A percentile compares a stretch with the other conserved stretches of the same genome.
These are phyloP conservation scores for Colletotrichum sp. DNA, from an alignment of 2,329 filamentous ascomycete species.

Conservation along the genomic window DNA sequence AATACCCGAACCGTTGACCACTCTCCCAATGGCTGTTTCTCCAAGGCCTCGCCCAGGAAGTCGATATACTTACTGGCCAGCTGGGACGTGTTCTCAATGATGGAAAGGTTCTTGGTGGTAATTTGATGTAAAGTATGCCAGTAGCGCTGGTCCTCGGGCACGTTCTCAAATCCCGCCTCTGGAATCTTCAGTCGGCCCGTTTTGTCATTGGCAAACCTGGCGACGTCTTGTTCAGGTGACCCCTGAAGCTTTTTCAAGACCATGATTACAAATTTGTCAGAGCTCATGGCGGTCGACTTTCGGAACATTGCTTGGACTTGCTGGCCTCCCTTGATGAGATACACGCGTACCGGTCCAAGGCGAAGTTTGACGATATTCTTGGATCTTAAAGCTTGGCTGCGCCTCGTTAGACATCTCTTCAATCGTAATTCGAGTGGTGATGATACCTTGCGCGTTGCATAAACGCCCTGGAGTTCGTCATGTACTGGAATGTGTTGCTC, in stretches of 20 bases:
- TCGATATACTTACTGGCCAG: constrained; percentile 18
- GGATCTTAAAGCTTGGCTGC: not conserved
- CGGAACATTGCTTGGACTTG: constrained; percentile 22
- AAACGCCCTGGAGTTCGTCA: constrained; percentile 15
- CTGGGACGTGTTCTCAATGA: not conserved
- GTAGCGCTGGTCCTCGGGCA: constrained; percentile 20
- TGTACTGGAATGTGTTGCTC: constrained; percentile 22
- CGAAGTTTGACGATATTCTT: constrained; percentile 14
- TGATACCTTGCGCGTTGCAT: constrained; percentile 12
- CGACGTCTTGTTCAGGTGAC: constrained; percentile 13
- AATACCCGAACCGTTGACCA: constrained; percentile 25
- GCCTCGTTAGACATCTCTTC: not conserved
- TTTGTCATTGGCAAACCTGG: constrained; percentile 16
- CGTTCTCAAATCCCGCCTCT: constrained; percentile 16
- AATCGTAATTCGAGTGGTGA: not conserved
- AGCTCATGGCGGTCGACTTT: constrained; percentile 16
- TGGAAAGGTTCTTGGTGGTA: constrained; percentile 17
- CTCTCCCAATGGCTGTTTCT: constrained; percentile 11
- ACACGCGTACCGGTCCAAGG: constrained; percentile 17
- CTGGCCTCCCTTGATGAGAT: constrained; percentile 18
- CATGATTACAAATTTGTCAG: constrained; percentile 23
- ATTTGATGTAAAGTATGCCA: constrained; percentile 26
- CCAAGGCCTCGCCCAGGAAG: constrained; percentile 15
- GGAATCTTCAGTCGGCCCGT: constrained; percentile 22
- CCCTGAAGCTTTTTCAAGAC: constrained; percentile 10